Evolutionary conservation across 805 yeast genomes (phyloP), one percentile per base, ranked within the genome.

Genomic region (Lipomyces mesembrius): DNA sequence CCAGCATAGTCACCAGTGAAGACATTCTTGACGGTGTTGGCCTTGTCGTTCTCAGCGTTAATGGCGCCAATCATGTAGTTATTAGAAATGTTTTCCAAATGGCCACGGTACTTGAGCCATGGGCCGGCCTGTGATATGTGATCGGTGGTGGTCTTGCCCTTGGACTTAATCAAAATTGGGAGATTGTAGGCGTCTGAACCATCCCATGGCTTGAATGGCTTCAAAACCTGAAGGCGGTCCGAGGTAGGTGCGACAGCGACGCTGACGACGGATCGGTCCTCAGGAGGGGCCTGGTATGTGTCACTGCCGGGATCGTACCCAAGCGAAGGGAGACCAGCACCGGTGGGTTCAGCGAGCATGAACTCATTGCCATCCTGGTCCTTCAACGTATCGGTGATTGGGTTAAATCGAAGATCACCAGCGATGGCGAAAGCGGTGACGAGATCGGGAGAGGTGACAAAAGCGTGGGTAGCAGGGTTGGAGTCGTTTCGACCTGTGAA

Each of bases 61-160:
- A 91, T 95, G 25, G 98, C 99, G 71, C 99, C 98, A 74, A 94
- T 94, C 76, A 94, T 83, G 12, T 98, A 95, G 82, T 94, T 94
- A 81, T 95, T 85, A 9, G 97, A 90, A 73, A 94, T 95, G 81
- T 94, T 94, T 77, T 94, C 97, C 75, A 94, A 84, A 77, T 94
- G 99, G 54, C 99, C 99, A 82, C 95, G 95, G 83, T 95, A 94
- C 83, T 95, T 95, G 80, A 94, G 85, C 99, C 99, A 94, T 17
- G 89, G 96, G 76, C 99, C 99, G 57, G 99, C 99, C 61, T 98
- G 98, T 32, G 98, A 92, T 74, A 94, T 95, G 78, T 94, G 99
- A 79, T 94, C 99, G 51, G 99, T 94, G 54, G 99, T 94, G 84
- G 98, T 95, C 80, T 94, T 94, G 71, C 99, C 99, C 80, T 92